Evolutionary conservation across 495 filamentous ascomycete genomes (phyloP).

Genomic region (Aspergillus sclerotiicarbonarius): DNA sequence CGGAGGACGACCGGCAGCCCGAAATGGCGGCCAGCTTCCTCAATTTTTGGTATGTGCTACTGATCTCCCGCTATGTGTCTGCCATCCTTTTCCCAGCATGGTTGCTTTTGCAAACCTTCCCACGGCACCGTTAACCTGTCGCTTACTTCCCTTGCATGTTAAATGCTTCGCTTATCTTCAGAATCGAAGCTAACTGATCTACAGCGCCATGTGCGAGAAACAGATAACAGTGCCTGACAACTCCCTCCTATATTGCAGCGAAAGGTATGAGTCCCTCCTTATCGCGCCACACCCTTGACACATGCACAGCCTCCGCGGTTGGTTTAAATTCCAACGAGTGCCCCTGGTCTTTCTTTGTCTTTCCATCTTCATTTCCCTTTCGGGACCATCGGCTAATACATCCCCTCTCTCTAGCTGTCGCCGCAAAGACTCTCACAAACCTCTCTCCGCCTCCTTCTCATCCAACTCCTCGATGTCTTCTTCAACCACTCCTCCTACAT

Average conservation of each 20-base stretch:
- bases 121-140: slow-evolving; percentile 16
- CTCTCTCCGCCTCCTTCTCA: slow-evolving; percentile 42
- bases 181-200: slow-evolving; percentile 28
- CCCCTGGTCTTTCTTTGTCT: slow-evolving; percentile 7
- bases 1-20: slow-evolving; percentile 44
- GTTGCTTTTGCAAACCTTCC: not conserved
- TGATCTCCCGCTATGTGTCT: slow-evolving; percentile 1
- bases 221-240: slow-evolving; percentile 66
- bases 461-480: slow-evolving; percentile 27
- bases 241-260: slow-evolving; percentile 57
- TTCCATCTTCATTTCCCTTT: slow-evolving; percentile 8
- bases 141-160: slow-evolving; percentile 24
- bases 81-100: slow-evolving; percentile 13
- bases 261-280: slow-evolving; percentile 41
- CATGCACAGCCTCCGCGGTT: slow-evolving; percentile 7
- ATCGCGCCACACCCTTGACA: slow-evolving; percentile 13
- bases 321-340: slow-evolving; percentile 7
- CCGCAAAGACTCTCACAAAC: slow-evolving; percentile 51
- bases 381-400: slow-evolving; percentile 9
- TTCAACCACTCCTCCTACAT: slow-evolving; percentile 30
- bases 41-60: slow-evolving; percentile 59
- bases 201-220: slow-evolving; percentile 62
- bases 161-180: slow-evolving; percentile 21
- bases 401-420: slow-evolving; percentile 42
- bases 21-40: slow-evolving; percentile 62